Base-by-base conservation (phyloP, 2,329 filamentous ascomycete genomes). In the Clonostachys byssicola region DNA sequence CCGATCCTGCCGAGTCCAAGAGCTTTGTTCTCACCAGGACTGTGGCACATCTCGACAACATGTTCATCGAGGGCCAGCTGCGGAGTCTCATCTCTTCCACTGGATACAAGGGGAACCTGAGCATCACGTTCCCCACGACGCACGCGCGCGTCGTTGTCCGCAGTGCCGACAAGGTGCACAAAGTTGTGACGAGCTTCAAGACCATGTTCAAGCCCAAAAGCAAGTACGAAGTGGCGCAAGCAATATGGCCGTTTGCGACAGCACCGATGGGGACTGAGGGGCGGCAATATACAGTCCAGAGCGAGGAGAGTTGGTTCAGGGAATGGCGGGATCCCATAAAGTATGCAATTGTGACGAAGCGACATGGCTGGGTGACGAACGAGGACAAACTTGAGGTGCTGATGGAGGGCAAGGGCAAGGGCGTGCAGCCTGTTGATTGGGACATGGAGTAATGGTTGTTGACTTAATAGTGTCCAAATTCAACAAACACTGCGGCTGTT, bases 171-270 rank as follows among this genome's bases (percentile, higher is more conserved):
- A 73, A 68, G 53, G 67, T 77, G 48, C 77, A 79, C 55, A 71
- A 72, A 46, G 77, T 81, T 60, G 72, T 81, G 53, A 77, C 74
- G 12, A 73, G 67, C 20, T 66, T 82, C 23, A 68, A 73, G 3
- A 69, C 72, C 20, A 59, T 81, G 3, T 80, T 81, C 52, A 65
- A 67, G 1, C 75, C 76, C 5, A 76, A 73, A 58, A 73, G 71
- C 57, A 74, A 70, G 51, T 81, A 80, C 52, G 77, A 80, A 58
- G 74, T 79, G 4, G 68, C 78, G 43, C 77, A 78, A 56, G 68
- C 71, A 2, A 70, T 81, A 2, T 82, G 78, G 78, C 78, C 77
- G 5, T 81, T 79, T 60, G 78, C 78, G 2, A 75, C 74, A 51
- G 63, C 67, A 5, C 65, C 59, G 55, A 72, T 62, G 52, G 75